Percentiles rank a stretch among this genome's conserved stretches.
Evolutionary conservation across 352 stramenopile species (phyloP).

Genomic region (Phytophthora pinifolia): DNA sequence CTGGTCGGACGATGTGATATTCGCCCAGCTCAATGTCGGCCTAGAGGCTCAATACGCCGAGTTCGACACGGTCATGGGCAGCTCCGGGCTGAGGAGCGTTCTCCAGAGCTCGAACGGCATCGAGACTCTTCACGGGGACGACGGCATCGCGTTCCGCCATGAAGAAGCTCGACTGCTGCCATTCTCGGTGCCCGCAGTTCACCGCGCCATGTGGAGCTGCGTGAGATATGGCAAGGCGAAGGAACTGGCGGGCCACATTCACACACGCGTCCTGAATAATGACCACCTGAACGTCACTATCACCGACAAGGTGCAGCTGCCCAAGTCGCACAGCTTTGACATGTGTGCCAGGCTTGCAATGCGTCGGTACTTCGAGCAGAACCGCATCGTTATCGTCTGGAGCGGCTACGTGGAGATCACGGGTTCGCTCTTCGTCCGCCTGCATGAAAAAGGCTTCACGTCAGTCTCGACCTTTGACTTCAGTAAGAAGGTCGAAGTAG

Average conservation of each 20-base stretch:
- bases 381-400: slow-evolving; percentile 33
- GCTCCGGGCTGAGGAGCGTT: slow-evolving; percentile 2
- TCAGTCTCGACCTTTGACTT: slow-evolving; percentile 18
- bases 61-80: slow-evolving; percentile 17
- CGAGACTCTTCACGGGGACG: slow-evolving; percentile 7
- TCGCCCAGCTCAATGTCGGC: slow-evolving; percentile 17
- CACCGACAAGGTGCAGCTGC: slow-evolving; percentile 26
- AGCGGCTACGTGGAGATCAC: slow-evolving; percentile 35
- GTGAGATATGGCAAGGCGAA: slow-evolving; percentile 17
- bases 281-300: slow-evolving; percentile 34
- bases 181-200: slow-evolving; percentile 27
- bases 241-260: slow-evolving; percentile 19
- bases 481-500: slow-evolving; percentile 4
- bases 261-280: slow-evolving; percentile 19
- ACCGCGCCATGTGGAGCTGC: slow-evolving; percentile 29
- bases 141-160: slow-evolving; percentile 17
- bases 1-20: slow-evolving; percentile 25
- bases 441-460: slow-evolving; percentile 38
- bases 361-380: slow-evolving; percentile 26
- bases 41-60: slow-evolving; percentile 26
- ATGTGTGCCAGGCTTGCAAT: slow-evolving; percentile 23
- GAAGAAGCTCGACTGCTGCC: slow-evolving; percentile 29
- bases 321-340: slow-evolving; percentile 16
- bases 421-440: slow-evolving; percentile 32
- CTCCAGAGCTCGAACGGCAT: slow-evolving; percentile 16